Base-by-base conservation (phyloP, 495 filamentous ascomycete species). In the Annulohypoxylon bovei region DNA sequence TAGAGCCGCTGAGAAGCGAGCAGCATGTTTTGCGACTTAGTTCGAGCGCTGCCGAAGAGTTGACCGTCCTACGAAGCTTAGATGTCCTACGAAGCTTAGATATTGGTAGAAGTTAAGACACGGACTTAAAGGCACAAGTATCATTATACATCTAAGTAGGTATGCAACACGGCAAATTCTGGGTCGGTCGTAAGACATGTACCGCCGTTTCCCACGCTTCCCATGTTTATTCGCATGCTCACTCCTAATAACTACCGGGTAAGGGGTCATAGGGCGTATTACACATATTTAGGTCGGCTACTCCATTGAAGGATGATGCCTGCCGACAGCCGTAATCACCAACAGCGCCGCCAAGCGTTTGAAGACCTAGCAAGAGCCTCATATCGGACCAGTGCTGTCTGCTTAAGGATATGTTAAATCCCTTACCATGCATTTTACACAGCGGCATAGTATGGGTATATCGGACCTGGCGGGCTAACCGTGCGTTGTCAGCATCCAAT, bases 91-190 rank as follows among this genome's bases (percentile, higher is more conserved):
- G 33, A 64, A 50, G 9, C 14, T 16, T 11, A 53, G 6, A 12
- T 25, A 23, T 60, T 58, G 63, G 16, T 32, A 12, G 49, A 62
- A 23, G 14, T 32, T 61, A 33, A 37, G 30, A 37, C 27, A 54
- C 18, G 54, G 39, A 58, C 16, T 35, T n/a, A 23, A 57, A 32
- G 40, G 35, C 39, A 58, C 33, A 44, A 40, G 20, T 28, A 42
- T 4, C 62, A 71, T 62, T 37, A 66, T 67, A 66, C 25, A 53
- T 55, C n/a, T 53, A 50, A 30, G 52, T 22, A 25, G 27, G 62
- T 55, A 57, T 12, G 53, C 63, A 64, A 64, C 32, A 63, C 46
- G 33, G 7, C 23, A 47, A 9, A 35, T 3, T 14, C 5, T 28
- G 39, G 30, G 16, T 39, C 20, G 6, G 39, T 35, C 57, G n/a